Base-by-base conservation (phyloP, 805 yeast genomes). In the Suhomyces kilbournensis region DNA sequence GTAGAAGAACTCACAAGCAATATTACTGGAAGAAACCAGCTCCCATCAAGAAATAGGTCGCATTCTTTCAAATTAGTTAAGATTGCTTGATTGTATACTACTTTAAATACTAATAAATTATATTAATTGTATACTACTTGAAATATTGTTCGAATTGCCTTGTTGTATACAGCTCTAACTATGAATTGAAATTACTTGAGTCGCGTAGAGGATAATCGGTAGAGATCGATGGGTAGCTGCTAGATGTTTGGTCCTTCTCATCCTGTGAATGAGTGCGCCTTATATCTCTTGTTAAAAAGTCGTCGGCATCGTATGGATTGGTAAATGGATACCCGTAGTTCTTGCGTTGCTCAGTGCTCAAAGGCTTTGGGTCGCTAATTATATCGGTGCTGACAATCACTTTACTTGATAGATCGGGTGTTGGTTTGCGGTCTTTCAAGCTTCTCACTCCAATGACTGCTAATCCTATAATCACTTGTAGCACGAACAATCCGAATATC, bases 1-100 rank as follows among this genome's bases (percentile, higher is more conserved):
- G 98, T 71, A 82, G 99, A 72, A 90, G 87, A 71, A 88, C 89
- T 1, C 99, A 92, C 72, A 94, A 94, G 71, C 99, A 87, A 68
- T 85, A 85, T 65, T 85, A 82, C 68, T 85, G 90, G 88, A 81
- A 82, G 63, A 81, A 76, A 58, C 88, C 88, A 5, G 78, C 79
- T 2, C 74, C 79, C 8, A 71, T 69, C 49, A 74, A 74, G 64
- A 71, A 71, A 55, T 67, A 60, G 55, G 12, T 12, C 44, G 6
- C 17, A n/a, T 20, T 25, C 28, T 12, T 23, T 17, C 7, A 38
- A 38, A 17, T 17, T 30, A 20, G 14, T 14, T 5, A n/a, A 32
- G 9, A 26, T 26, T 10, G 10, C 14, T 25, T 32, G 5, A 32
- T 38, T 56, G 59, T 56, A 56, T 34, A 56, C 50, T 55, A 54